phyloP scores from a whole-genome alignment of 164 flowering plant genomes.

The Paratinospora sagittata region DNA sequence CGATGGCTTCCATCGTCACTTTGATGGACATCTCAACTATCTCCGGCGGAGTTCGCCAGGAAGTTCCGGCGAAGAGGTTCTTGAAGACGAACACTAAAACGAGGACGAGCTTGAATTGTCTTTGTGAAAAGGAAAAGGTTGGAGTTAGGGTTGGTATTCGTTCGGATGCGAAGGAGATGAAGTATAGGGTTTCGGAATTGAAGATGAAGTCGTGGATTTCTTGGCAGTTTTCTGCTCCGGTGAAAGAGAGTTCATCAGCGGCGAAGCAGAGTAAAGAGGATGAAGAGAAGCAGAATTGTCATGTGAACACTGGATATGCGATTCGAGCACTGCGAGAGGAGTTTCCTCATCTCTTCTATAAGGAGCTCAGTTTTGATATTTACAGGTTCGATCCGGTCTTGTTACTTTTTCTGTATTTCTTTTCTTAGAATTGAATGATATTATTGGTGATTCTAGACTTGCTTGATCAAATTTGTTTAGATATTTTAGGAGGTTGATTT shows the following conservation, averaged over 20 bases:
- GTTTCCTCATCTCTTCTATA: too few relatives aligned
- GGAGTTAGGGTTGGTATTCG: slow-evolving; percentile 21
- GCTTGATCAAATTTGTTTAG: too few relatives aligned
- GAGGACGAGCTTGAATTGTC: slow-evolving; percentile 9
- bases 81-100: too few relatives aligned
- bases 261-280: slow-evolving; percentile 40
- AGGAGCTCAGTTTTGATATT: too few relatives aligned
- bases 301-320: slow-evolving; percentile 58
- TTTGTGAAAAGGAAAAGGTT: neutral
- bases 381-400: slow-evolving; percentile 51
- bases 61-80: slow-evolving; percentile 1
- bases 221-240: too few relatives aligned
- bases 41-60: slow-evolving; percentile 11
- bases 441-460: too few relatives aligned
- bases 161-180: slow-evolving; percentile 25
- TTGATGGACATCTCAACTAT: slow-evolving; percentile 22
- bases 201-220: too few relatives aligned
- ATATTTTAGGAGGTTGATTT: too few relatives aligned
- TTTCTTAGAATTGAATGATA: too few relatives aligned
- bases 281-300: slow-evolving; percentile 59
- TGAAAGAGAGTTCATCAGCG: slow-evolving; percentile 19
- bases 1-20: slow-evolving; percentile 15
- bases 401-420: neutral
- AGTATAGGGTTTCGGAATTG: slow-evolving; percentile 24
- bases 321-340: too few relatives aligned